These are phyloP conservation scores for Schizophyllum commune DNA, from an alignment of 1,284 basidiomycete species.

Conservation along the genomic window DNA sequence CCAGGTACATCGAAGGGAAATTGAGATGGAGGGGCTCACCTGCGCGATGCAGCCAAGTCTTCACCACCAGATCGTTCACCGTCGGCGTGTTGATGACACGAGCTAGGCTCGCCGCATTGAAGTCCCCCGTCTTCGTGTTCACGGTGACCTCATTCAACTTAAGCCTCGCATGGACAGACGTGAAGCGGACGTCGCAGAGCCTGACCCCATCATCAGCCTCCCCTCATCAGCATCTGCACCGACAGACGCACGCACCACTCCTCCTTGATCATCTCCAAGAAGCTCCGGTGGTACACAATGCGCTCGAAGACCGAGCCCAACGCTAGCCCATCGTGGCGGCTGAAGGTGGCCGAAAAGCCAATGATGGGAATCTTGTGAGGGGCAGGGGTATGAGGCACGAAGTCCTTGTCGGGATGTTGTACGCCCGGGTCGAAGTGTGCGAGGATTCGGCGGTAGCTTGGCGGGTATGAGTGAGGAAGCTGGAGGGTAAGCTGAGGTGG, in stretches of 20 bases:
- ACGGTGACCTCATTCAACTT: constrained; percentile 62
- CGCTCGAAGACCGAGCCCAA: constrained; percentile 84
- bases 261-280: constrained; percentile 89
- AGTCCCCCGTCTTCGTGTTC: constrained; percentile 69
- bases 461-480: constrained; percentile 1
- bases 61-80: constrained; percentile 71
- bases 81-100: constrained; percentile 73
- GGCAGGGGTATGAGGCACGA: constrained; percentile 23
- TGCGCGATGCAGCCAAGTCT: constrained; percentile 78
- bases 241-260: constrained; percentile 55
- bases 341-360: constrained; percentile 95
- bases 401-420: constrained; percentile 39
- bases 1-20: constrained; percentile 1
- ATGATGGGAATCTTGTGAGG: constrained; percentile 73
- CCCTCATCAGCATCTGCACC: background rate
- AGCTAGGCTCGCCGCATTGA: constrained; percentile 68
- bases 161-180: constrained; percentile 69
- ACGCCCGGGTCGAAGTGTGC: constrained; percentile 67
- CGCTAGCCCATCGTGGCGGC: constrained; percentile 85
- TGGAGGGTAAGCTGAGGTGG: background rate
- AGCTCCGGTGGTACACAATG: constrained; percentile 94
- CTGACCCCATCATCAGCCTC: constrained; percentile 30
- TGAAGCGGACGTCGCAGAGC: constrained; percentile 82
- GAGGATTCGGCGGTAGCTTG: constrained; percentile 72
- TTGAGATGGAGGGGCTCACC: constrained; percentile 29